Evolutionary conservation across 768 basidiomycete genomes (phyloP), one percentile per base, ranked within the genome.

Genomic region (Lentinula lateritia): DNA sequence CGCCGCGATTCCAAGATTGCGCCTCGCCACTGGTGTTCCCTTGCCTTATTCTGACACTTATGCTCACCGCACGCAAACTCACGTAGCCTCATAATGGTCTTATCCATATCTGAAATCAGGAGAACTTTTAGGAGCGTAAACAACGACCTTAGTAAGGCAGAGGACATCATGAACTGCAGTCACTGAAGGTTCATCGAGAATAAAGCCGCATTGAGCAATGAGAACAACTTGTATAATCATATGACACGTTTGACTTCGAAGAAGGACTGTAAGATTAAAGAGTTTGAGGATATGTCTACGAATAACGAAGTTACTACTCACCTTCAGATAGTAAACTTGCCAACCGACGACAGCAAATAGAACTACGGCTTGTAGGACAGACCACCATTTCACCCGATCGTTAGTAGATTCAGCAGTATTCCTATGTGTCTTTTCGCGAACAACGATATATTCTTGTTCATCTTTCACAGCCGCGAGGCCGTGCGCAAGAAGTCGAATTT

Each of bases 381-480:
- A 95, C 97, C 97, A 99, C 94, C 94, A 98, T 77, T 98, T 98
- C 58, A 99, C 96, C 42, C 97, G 87, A 42, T 90, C 83, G 72
- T 98, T 98, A 18, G 92, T 93, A 1, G 85, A 96, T 79, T 92
- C 92, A 8, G 93, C 89, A 55, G 97, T 99, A 72, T 98, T 93
- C 59, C 97, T 82, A 73, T 99, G 97, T 45, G 88, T 88, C 62
- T 83, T 83, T 74, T 99, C 97, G 54, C 97, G 84, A 34, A 98
- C 88, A 36, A 96, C 91, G 64, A 99, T 95, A 75, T 99, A 99
- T 74, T 98, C 97, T 72, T 98, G 96, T 72, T 99, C 97, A 69
- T 99, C 97, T 77, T 98, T 98, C 66, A 99, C 95, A 9, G 91
- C 77, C 60, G 89, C 83, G 53, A 98, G 76, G 8, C 89, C 93